Percentiles rank a stretch among this genome's conserved stretches.
These are phyloP conservation scores for Microsporum canis DNA, from an alignment of 2,329 filamentous ascomycete genomes.

Conservation along the genomic window DNA sequence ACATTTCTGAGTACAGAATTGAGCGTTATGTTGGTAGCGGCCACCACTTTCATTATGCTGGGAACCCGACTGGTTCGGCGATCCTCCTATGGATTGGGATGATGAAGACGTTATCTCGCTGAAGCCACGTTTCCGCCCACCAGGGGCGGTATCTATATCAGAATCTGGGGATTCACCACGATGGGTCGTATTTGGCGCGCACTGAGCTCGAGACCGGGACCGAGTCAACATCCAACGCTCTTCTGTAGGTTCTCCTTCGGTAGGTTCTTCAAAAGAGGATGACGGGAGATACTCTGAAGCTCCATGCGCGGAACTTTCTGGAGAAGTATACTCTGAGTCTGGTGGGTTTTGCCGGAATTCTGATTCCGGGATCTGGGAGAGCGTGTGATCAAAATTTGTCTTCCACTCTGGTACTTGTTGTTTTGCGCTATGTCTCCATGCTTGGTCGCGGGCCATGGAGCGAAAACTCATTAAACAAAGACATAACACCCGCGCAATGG, in stretches of 20 bases:
- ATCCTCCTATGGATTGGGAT: background rate
- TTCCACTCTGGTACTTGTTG: conserved; percentile 15
- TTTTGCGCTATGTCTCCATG: conserved; percentile 17
- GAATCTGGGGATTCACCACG: conserved; percentile 12
- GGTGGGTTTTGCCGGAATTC: conserved; percentile 15
- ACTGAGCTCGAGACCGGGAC: conserved; percentile 13
- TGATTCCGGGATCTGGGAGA: conserved; percentile 15
- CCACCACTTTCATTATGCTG: background rate
- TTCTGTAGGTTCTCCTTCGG: background rate
- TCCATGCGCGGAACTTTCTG: background rate
- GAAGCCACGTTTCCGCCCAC: conserved; percentile 17
- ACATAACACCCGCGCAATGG: conserved; percentile 17
- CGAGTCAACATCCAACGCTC: conserved; percentile 15
- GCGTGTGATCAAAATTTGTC: conserved; percentile 16
- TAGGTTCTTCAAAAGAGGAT: conserved; percentile 14
- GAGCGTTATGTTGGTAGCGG: conserved; percentile 9
- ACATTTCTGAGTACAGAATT: conserved; percentile 23
- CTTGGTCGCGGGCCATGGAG: conserved; percentile 14
- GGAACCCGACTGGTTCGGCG: conserved; percentile 2
- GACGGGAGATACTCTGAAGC: conserved; percentile 15
- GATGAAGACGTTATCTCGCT: conserved; percentile 19
- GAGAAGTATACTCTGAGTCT: conserved; percentile 11
- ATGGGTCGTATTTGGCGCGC: conserved; percentile 7
- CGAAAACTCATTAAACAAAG: conserved; percentile 19
- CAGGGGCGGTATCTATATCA: conserved; percentile 12